A percentile compares a stretch with the other conserved stretches of the same genome.
phyloP scores from a whole-genome alignment of 23 red algal species.

The Pyropia haitanensis region DNA sequence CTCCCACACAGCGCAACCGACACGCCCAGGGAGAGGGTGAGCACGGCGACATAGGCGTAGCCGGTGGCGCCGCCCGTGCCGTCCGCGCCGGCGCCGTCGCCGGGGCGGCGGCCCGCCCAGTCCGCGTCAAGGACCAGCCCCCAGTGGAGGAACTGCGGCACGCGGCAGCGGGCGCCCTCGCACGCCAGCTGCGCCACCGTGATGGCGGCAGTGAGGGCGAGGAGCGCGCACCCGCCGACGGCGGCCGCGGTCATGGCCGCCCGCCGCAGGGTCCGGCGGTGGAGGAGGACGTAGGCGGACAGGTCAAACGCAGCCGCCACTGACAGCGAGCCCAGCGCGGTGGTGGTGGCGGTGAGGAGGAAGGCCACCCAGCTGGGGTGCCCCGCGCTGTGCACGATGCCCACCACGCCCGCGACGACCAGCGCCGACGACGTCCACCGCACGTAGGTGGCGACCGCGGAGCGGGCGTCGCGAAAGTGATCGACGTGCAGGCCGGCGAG shows the following conservation, averaged over 20 bases:
- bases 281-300: not conserved
- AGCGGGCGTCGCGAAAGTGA: not conserved
- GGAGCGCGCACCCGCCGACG: not conserved
- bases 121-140: not conserved
- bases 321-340: not conserved
- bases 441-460: not conserved
- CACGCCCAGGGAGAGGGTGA: too few relatives aligned
- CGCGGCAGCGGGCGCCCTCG: not conserved
- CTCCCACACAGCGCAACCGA: too few relatives aligned
- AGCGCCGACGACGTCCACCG: not conserved
- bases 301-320: not conserved
- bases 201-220: slow-evolving; percentile 4
- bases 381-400: not conserved
- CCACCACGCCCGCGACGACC: slow-evolving; percentile 3
- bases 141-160: slow-evolving; percentile 10
- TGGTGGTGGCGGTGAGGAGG: not conserved
- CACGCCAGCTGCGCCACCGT: slow-evolving; percentile 9
- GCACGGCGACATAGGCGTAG: too few relatives aligned
- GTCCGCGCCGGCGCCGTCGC: too few relatives aligned
- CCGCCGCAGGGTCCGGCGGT: not conserved
- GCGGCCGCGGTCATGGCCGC: not conserved
- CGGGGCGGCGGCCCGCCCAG: not conserved
- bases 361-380: slow-evolving; percentile 6
- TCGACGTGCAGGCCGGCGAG: not conserved
- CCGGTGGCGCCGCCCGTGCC: too few relatives aligned